Conservation (phyloP, 2,329 filamentous ascomycete genomes). For the Daldinia sp. region DNA sequence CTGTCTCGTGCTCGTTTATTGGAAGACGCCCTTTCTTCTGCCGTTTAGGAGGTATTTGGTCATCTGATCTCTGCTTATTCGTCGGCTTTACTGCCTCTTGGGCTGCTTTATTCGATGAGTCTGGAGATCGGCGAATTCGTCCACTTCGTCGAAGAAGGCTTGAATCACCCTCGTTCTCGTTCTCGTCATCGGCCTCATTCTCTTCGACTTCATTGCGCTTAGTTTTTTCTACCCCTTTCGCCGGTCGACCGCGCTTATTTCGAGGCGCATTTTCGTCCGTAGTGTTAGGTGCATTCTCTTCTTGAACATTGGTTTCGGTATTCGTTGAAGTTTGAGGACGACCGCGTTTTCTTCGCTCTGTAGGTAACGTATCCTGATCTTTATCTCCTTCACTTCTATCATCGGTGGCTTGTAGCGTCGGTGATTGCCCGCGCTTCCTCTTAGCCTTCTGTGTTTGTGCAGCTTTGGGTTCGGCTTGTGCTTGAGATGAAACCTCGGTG, state of each 20-base stretch:
- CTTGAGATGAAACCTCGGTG: conserved; percentile 20
- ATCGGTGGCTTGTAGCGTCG: conserved; percentile 22
- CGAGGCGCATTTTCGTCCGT: conserved; percentile 12
- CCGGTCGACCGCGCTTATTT: conserved; percentile 35
- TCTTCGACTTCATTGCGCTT: conserved; percentile 40
- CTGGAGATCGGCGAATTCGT: conserved; percentile 38
- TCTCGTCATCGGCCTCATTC: conserved; percentile 51
- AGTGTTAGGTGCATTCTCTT: conserved; percentile 15
- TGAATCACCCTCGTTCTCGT: conserved; percentile 50
- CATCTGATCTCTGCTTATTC: conserved; percentile 8
- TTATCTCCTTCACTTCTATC: conserved; percentile 11
- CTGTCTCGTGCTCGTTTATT: conserved; percentile 8
- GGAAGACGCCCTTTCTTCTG: conserved; percentile 30
- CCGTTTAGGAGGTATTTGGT: conserved; percentile 20
- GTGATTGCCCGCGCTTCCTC: conserved; percentile 48
- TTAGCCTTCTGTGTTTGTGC: conserved; percentile 38
- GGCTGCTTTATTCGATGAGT: conserved; percentile 11
- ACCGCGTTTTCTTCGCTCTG: conserved; percentile 47
- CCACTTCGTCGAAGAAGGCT: conserved; percentile 47
- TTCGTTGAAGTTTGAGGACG: conserved; percentile 45
- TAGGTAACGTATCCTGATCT: conserved; percentile 25
- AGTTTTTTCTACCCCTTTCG: conserved; percentile 23
- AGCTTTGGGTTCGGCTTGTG: conserved; percentile 38
- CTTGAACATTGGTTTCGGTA: conserved; percentile 25
- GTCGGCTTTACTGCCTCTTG: conserved; percentile 15